Percentiles rank a stretch among this genome's conserved stretches.
These are phyloP conservation scores for Aspergillus quadricinctus DNA, from an alignment of 2,329 filamentous ascomycete species.

Conservation along the genomic window DNA sequence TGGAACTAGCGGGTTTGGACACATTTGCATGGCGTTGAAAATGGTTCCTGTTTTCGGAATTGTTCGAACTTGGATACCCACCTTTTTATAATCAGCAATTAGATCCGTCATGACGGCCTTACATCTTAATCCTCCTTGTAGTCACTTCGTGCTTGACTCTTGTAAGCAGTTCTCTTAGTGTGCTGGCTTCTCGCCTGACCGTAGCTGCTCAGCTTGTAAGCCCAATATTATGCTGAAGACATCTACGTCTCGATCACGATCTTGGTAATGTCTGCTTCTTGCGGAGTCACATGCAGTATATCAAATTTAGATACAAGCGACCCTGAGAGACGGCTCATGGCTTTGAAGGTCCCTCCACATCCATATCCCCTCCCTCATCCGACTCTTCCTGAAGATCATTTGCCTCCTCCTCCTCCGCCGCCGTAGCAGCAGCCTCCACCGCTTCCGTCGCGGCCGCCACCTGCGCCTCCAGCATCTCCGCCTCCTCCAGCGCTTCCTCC, in stretches of 20 bases:
- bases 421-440: slow-evolving; percentile 16
- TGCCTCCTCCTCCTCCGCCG: slow-evolving; percentile 21
- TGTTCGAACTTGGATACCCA: background rate
- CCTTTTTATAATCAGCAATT: background rate
- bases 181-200: too few relatives aligned
- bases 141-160: background rate
- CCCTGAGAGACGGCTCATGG: background rate
- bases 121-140: background rate
- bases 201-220: too few relatives aligned
- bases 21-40: background rate
- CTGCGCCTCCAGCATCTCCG: slow-evolving; percentile 27
- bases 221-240: too few relatives aligned
- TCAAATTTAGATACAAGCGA: background rate
- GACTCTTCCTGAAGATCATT: slow-evolving; percentile 13
- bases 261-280: too few relatives aligned
- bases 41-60: background rate
- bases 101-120: background rate
- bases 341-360: background rate
- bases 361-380: slow-evolving; percentile 9
- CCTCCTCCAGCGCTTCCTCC: slow-evolving; percentile 29
- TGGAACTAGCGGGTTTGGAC: background rate
- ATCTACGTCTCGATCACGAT: too few relatives aligned
- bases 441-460: slow-evolving; percentile 24
- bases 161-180: background rate
- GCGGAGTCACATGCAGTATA: too few relatives aligned